Evolutionary conservation across 169 alveolate species (phyloP).

Genomic region (Plasmodium blacklocki): DNA sequence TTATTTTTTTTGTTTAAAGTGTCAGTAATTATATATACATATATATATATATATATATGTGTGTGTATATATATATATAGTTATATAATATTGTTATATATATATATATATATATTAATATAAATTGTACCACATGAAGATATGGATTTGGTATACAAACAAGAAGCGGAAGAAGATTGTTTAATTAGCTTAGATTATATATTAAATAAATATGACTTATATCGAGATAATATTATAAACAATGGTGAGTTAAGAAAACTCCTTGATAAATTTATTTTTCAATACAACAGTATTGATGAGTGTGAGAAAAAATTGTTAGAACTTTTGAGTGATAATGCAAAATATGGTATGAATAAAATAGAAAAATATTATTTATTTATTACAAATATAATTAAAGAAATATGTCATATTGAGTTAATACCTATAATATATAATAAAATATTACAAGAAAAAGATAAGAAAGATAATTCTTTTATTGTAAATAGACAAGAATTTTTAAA

Average conservation of each 20-base stretch:
- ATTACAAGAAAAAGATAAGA: conserved; percentile 53
- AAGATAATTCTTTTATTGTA: conserved; percentile 16
- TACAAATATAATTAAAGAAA: conserved; percentile 53
- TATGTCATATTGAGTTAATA: conserved; percentile 57
- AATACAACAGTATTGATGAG: conserved; percentile 57
- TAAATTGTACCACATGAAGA: conserved; percentile 40
- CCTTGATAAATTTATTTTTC: conserved; percentile 43
- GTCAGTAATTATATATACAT: too few relatives aligned
- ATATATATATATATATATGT: too few relatives aligned
- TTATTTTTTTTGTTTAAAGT: too few relatives aligned
- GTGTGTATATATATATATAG: too few relatives aligned
- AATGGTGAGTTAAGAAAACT: conserved; percentile 20
- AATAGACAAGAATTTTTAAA: conserved; percentile 21
- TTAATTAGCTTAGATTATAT: conserved; percentile 29
- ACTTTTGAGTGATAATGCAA: conserved; percentile 24
- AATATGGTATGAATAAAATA: conserved; percentile 23
- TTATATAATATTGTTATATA: not conserved
- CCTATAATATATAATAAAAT: conserved; percentile 64
- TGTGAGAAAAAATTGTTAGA: conserved; percentile 45
- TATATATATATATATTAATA: too few relatives aligned
- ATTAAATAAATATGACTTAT: conserved; percentile 22
- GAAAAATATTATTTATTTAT: conserved; percentile 41
- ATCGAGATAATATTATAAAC: conserved; percentile 7
- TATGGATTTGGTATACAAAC: conserved; percentile 3
- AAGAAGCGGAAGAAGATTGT: conserved; percentile 4